Conservation (phyloP, 2,329 filamentous ascomycete species). For the Ophiocordyceps camponoti-rufipedis region DNA sequence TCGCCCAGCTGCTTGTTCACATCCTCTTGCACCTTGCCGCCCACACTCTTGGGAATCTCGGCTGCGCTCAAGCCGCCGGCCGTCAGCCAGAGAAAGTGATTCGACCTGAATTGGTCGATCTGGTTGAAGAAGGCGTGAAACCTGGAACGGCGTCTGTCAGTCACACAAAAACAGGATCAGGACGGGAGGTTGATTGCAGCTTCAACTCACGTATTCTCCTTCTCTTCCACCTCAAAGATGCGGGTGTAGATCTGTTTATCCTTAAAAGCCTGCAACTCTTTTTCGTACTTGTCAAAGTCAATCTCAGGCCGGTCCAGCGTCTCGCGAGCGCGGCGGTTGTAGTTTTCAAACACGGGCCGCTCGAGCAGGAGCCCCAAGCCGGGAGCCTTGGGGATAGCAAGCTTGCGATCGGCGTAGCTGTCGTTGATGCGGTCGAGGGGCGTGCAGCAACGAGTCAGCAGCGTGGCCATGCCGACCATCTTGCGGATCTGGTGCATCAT, state of each 20-base stretch:
- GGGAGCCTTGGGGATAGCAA: slow-evolving; percentile 87
- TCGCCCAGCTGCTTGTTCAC: slow-evolving; percentile 31
- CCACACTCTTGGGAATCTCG: slow-evolving; percentile 16
- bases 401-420: slow-evolving; percentile 52
- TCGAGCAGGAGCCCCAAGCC: slow-evolving; percentile 78
- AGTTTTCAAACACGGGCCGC: slow-evolving; percentile 75
- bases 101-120: slow-evolving; percentile 53
- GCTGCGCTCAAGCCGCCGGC: slow-evolving; percentile 48
- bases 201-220: slow-evolving; percentile 59
- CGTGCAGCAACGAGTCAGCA: slow-evolving; percentile 73
- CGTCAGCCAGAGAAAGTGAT: slow-evolving; percentile 59
- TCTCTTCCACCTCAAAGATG: slow-evolving; percentile 80
- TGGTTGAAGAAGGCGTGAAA: slow-evolving; percentile 68
- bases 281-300: slow-evolving; percentile 61
- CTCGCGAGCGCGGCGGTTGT: slow-evolving; percentile 56
- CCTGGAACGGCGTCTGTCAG: slow-evolving; percentile 18
- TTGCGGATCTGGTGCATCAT: slow-evolving; percentile 99
- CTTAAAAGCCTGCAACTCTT: slow-evolving; percentile 76
- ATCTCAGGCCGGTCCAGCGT: slow-evolving; percentile 50
- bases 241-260: slow-evolving; percentile 78
- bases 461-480: slow-evolving; percentile 86
- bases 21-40: slow-evolving; percentile 20
- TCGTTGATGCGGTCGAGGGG: slow-evolving; percentile 51
- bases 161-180: background rate
- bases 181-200: background rate